Evolutionary conservation across 768 basidiomycete genomes (phyloP), one percentile per base, ranked within the genome.

Genomic region (Galerina sulciceps): DNA sequence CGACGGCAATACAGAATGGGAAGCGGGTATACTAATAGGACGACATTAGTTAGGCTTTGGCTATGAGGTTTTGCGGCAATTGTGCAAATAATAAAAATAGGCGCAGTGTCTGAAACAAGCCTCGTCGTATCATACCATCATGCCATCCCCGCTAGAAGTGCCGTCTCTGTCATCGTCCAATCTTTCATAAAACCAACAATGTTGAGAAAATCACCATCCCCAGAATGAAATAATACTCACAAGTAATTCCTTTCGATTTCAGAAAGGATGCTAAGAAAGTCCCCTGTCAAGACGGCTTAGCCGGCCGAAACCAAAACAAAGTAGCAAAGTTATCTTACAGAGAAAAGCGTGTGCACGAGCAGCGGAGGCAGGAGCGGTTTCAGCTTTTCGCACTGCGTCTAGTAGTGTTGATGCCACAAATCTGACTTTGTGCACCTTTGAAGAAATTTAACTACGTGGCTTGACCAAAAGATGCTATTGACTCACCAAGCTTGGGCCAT

Each of bases 161-260:
- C 80, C 86, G 65, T 90, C 88, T 64, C 85, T 74, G 69, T 88
- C 88, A 67, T 90, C 88, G 72, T 90, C 86, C 71, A 89, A 76
- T 71, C 86, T 87, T 61, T 71, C 86, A 86, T 61, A 57, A 53
- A 55, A 37, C 53, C 17, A 55, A 37, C 57, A 20, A 56, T 36
- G 10, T 51, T 22, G 48, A 41, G 6, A 26, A 52, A 62, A 20
- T 53, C 40, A 42, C n/a, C n/a, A 43, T 35, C 15, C 26, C 69
- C 22, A 41, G 31, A 42, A 35, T 26, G 41, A 18, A 55, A 26
- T 15, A 13, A 9, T 18, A 61, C 69, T 54, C 65, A 90, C 88
- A 92, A 74, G 79, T 96, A 96, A 73, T 95, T 92, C 61, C 90
- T 80, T 68, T 96, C 94, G 65, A 96, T 94, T 76, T 96, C 94